These are phyloP conservation scores for Colletotrichum australisinense DNA, from an alignment of 2,329 filamentous ascomycete genomes.

Conservation along the genomic window DNA sequence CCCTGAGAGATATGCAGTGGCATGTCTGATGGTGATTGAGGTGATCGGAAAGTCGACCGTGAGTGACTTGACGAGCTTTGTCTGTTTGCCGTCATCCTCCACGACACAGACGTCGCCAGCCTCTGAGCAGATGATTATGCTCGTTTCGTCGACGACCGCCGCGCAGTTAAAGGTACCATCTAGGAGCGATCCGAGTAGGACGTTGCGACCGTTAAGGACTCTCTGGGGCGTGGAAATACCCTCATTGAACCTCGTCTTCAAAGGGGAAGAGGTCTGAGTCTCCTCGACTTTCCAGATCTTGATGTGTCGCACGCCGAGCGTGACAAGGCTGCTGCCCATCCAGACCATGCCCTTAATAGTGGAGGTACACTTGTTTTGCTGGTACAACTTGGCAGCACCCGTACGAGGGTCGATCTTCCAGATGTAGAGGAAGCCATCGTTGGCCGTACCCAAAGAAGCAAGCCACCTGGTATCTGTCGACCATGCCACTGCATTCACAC, in stretches of 20 bases:
- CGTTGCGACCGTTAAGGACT: slow-evolving; percentile 88
- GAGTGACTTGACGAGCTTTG: slow-evolving; percentile 75
- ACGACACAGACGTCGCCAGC: slow-evolving; percentile 90
- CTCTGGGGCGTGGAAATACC: slow-evolving; percentile 57
- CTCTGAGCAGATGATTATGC: slow-evolving; percentile 87
- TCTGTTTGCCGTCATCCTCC: slow-evolving; percentile 79
- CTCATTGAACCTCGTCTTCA: slow-evolving; percentile 67
- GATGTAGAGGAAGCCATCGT: slow-evolving; percentile 93
- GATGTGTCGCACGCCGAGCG: slow-evolving; percentile 89
- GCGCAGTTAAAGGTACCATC: slow-evolving; percentile 89
- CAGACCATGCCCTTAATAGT: slow-evolving; percentile 88
- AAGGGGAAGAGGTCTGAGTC: slow-evolving; percentile 66
- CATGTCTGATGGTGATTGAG: slow-evolving; percentile 72
- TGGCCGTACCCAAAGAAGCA: slow-evolving; percentile 87
- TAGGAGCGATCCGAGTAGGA: slow-evolving; percentile 82
- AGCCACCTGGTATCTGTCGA: slow-evolving; percentile 88
- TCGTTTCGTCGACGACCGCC: slow-evolving; percentile 75
- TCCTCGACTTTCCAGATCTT: slow-evolving; percentile 94
- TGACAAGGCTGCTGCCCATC: slow-evolving; percentile 87
- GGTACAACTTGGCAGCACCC: slow-evolving; percentile 80
- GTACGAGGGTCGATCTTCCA: slow-evolving; percentile 89
- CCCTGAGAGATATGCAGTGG: slow-evolving; percentile 75
- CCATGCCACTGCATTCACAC: slow-evolving; percentile 89
- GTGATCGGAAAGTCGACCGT: slow-evolving; percentile 75
- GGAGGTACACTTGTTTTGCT: slow-evolving; percentile 93